Base-by-base conservation (phyloP, 108 stramenopile genomes). In the Discostella stelligeroides region DNA sequence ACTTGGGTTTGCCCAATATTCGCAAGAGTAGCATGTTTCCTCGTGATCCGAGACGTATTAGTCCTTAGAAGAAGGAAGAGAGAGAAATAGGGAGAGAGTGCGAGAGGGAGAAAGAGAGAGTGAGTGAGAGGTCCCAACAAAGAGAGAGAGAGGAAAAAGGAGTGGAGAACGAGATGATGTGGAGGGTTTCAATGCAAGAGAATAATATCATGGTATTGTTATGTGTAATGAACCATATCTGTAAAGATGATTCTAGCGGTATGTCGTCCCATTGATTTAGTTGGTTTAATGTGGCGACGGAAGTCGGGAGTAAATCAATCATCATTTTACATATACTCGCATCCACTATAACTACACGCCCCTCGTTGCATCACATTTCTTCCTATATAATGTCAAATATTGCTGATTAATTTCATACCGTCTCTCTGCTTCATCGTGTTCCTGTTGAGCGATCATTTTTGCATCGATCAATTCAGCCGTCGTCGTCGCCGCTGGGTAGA, bases 21-120 rank as follows among this genome's bases (percentile, higher is more conserved):
- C 88, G 99, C 10, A 97, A 99, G 80, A 81, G 92, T 38, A 86
- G 94, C 21, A 92, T 97, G 94, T 99, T 99, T 90, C 96, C 98
- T 18, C 95, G 99, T 69, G 98, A 98, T 66, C 99, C 99, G 7
- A 92, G 88, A 70, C 88, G 99, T 39, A 80, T 98, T 60, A 59
- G 96, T 20, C 99, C 99, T 20, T 99, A 92, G 84, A 48, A n/a
- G 8, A 11, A 29, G 12, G 6, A 6, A 34, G 34, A 5, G 34
- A 6, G 34, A n/a, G n/a, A n/a, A n/a, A n/a, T n/a, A n/a, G 12
- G 6, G 34, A 34, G 34, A 5, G 34, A 6, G 34, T 34, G 34
- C 5, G 48, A 6, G 48, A 34, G 34, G 6, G 48, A 27, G 45
- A 28, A n/a, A 23, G 63, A 47, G 23, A 41, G n/a, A 18, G 42